A percentile compares a stretch with the other conserved stretches of the same genome.
Evolutionary conservation across 768 basidiomycete genomes (phyloP).

Genomic region (Pisolithus marmoratus): DNA sequence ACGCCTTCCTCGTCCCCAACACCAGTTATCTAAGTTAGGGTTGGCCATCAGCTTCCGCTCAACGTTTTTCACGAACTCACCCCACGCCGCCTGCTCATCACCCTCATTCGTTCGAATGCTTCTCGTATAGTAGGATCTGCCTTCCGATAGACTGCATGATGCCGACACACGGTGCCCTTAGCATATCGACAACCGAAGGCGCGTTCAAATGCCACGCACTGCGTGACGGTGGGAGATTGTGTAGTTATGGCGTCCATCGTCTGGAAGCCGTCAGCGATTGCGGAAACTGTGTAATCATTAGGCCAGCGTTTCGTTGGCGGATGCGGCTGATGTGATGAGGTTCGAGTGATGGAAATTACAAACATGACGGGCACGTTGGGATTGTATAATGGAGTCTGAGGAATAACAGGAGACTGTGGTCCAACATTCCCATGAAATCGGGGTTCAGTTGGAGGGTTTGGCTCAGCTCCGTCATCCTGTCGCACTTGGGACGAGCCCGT

Average conservation of each 20-base stretch:
- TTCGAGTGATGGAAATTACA: conserved; percentile 6
- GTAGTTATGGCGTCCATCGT: conserved; percentile 37
- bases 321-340: conserved; percentile 48
- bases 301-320: conserved; percentile 71
- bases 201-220: conserved; percentile 62
- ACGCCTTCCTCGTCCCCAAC: neutral
- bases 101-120: conserved; percentile 52
- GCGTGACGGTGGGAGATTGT: conserved; percentile 43
- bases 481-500: conserved; percentile 5
- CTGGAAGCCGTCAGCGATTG: conserved; percentile 56
- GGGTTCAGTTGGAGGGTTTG: conserved; percentile 6
- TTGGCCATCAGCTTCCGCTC: conserved; percentile 39
- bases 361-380: conserved; percentile 15
- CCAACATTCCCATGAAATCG: conserved; percentile 12
- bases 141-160: conserved; percentile 61
- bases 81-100: conserved; percentile 62
- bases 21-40: neutral
- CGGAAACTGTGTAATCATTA: conserved; percentile 67
- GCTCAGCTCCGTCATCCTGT: conserved; percentile 7
- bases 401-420: conserved; percentile 14
- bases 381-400: conserved; percentile 17
- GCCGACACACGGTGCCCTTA: conserved; percentile 68
- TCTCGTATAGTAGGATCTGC: conserved; percentile 43
- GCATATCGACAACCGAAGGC: conserved; percentile 68
- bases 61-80: conserved; percentile 58